These are phyloP conservation scores for Talaromyces sp. DNA, from an alignment of 2,329 filamentous ascomycete species.

Conservation along the genomic window DNA sequence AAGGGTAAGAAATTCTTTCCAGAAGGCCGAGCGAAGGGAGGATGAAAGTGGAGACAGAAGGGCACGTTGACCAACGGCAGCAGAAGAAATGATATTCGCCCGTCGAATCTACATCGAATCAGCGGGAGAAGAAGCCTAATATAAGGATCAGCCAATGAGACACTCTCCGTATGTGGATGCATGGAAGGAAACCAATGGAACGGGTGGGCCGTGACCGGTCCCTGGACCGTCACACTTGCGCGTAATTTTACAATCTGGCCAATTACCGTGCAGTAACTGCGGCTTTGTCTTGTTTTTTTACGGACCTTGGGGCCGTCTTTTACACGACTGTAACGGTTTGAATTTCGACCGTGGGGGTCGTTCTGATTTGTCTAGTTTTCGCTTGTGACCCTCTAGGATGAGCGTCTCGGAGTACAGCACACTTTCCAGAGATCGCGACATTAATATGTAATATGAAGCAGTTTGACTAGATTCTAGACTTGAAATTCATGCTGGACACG, in stretches of 20 bases:
- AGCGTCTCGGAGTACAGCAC: neutral
- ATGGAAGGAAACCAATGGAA: slow-evolving; percentile 2
- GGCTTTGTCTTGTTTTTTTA: neutral
- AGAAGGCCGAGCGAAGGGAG: slow-evolving; percentile 13
- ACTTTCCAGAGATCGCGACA: neutral
- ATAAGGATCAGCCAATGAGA: neutral
- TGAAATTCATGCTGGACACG: neutral
- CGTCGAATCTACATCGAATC: slow-evolving; percentile 6
- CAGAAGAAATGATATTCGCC: neutral
- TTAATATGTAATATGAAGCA: neutral
- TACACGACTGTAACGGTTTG: neutral
- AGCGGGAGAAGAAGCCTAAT: slow-evolving; percentile 11
- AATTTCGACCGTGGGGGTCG: neutral
- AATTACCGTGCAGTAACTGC: neutral
- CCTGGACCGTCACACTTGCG: neutral
- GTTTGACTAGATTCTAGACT: neutral
- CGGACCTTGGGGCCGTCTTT: neutral
- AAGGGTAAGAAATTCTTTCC: slow-evolving; percentile 1
- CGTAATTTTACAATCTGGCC: neutral
- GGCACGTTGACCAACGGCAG: neutral
- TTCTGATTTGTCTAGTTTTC: neutral
- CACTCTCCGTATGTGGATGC: neutral
- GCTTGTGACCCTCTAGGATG: neutral
- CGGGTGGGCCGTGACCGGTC: slow-evolving; percentile 5
- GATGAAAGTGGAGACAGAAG: neutral